phyloP scores from a whole-genome alignment of 192 early-diverging fungal species.

The Jimgerdemannia flammicorona region DNA sequence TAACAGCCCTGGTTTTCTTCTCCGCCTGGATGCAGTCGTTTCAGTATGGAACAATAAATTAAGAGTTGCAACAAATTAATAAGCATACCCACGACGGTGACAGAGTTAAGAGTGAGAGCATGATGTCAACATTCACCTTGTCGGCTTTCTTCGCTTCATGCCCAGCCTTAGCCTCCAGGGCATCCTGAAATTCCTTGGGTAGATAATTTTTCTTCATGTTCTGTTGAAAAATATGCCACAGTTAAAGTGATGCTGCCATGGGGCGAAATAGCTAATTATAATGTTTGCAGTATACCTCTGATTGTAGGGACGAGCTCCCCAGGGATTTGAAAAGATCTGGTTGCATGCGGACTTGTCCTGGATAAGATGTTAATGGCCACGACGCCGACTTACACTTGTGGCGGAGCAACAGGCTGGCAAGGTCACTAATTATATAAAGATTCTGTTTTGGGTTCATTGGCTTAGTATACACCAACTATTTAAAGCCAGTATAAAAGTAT shows the following conservation, averaged over 20 bases:
- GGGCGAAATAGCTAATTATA: neutral
- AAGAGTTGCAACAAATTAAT: neutral
- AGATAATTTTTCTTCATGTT: neutral
- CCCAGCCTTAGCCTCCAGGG: neutral
- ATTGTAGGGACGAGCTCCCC: neutral
- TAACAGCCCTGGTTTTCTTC: neutral
- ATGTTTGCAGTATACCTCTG: neutral
- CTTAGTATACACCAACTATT: neutral
- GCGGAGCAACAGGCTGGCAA: constrained; percentile 76
- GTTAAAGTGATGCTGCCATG: too few relatives aligned
- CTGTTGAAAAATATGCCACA: neutral
- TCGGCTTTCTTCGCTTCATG: neutral
- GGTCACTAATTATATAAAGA: constrained; percentile 81
- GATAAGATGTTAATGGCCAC: constrained; percentile 83
- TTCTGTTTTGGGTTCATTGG: constrained; percentile 33
- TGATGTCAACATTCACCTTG: neutral
- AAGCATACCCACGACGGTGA: neutral
- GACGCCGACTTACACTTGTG: constrained; percentile 65
- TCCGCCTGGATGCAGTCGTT: neutral
- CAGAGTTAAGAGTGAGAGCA: neutral
- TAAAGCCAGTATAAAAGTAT: too few relatives aligned
- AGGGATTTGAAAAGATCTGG: constrained; percentile 56
- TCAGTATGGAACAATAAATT: too few relatives aligned
- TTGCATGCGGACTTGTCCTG: constrained; percentile 62
- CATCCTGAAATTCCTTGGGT: neutral